These are phyloP conservation scores for Cetradonia linearis DNA, from an alignment of 495 filamentous ascomycete genomes.

Conservation along the genomic window DNA sequence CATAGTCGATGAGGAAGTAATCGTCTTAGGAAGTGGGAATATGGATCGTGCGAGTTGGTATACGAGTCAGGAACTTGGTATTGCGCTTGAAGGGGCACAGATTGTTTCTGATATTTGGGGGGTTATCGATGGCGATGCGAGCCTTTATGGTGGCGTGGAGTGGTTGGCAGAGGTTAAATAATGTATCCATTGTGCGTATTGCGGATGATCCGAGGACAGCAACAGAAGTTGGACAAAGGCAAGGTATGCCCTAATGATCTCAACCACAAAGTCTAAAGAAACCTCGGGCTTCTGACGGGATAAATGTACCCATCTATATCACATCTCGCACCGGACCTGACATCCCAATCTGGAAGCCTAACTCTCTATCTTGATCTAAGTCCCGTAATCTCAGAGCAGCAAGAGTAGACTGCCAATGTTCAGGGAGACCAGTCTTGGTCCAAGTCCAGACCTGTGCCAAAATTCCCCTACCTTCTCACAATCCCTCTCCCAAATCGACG, in stretches of 20 bases:
- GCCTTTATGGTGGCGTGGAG: background rate
- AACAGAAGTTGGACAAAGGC: background rate
- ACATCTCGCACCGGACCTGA: background rate
- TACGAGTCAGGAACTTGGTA: conserved; percentile 66
- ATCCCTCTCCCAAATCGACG: background rate
- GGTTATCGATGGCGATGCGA: background rate
- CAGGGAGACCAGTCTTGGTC: too few relatives aligned
- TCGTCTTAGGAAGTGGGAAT: conserved; percentile 63
- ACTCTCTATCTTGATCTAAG: too few relatives aligned
- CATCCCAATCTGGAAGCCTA: background rate
- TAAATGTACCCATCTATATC: background rate
- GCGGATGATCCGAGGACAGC: background rate
- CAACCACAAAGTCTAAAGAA: background rate
- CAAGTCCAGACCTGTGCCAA: background rate
- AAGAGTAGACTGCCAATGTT: too few relatives aligned
- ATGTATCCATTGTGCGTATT: background rate
- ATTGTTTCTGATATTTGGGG: conserved; percentile 36
- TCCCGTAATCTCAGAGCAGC: too few relatives aligned
- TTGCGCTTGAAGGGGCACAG: conserved; percentile 45
- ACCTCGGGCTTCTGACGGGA: too few relatives aligned
- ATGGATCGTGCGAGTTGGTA: conserved; percentile 69
- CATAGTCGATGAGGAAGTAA: conserved; percentile 48
- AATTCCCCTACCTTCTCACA: background rate
- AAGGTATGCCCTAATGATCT: background rate
- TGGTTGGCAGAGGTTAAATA: conserved; percentile 2